Conservation (phyloP, 1,139 yeast species). For the Geotrichum fermentans region DNA sequence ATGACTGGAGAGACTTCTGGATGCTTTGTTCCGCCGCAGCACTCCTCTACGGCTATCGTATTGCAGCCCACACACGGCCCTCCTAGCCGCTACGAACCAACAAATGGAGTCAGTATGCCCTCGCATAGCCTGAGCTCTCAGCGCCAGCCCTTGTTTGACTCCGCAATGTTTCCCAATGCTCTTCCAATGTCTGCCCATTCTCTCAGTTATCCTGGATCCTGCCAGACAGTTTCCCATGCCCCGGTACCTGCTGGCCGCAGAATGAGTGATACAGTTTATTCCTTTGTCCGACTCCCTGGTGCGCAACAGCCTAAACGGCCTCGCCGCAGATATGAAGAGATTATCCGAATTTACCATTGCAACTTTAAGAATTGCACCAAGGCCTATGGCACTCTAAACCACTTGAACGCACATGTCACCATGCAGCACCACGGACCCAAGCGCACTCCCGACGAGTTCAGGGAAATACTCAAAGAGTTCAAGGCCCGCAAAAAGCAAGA, state of each 20-base stretch:
- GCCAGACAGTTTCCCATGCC: neutral
- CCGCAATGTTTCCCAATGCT: neutral
- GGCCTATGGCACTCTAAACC: conserved; percentile 73
- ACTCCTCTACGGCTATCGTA: no score
- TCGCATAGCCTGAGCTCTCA: no score
- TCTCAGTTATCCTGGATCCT: neutral
- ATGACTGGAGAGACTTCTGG: no score
- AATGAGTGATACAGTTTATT: conserved; percentile 24
- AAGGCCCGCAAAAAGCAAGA: conserved; percentile 30
- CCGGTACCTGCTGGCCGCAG: neutral
- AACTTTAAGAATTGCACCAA: conserved; percentile 57
- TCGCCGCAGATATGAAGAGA: conserved; percentile 65
- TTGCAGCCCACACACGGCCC: no score
- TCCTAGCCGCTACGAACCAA: no score
- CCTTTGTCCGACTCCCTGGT: conserved; percentile 33
- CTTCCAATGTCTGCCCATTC: neutral
- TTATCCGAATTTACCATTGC: conserved; percentile 62
- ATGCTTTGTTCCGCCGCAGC: no score
- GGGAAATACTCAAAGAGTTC: conserved; percentile 41
- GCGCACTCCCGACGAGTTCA: conserved; percentile 65
- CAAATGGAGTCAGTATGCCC: no score
- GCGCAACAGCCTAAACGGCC: conserved; percentile 45
- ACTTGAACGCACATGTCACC: conserved; percentile 68
- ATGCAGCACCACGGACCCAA: conserved; percentile 70
- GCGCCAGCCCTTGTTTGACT: neutral